Base-by-base conservation (phyloP, 2,329 filamentous ascomycete genomes). In the Pyricularia sp. region DNA sequence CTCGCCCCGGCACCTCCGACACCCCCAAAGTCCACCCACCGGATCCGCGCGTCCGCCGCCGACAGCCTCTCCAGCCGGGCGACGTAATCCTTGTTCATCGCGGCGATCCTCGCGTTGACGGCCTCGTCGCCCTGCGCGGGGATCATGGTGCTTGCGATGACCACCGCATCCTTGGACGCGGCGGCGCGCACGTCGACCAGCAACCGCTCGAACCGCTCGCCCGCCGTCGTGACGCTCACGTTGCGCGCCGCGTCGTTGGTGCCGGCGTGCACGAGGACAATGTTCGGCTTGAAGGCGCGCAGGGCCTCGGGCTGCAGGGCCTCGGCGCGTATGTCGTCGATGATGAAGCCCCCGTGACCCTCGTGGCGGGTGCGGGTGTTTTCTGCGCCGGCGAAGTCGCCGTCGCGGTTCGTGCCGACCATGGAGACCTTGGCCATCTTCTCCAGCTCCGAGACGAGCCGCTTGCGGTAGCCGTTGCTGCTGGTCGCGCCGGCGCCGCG, bases 381-480 rank as follows among this genome's bases (percentile, higher is more conserved):
- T 10, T 50, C 33, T 6, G 11, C 17, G 67, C 85, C 81, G 23
- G 78, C 26, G 14, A 65, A 33, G 59, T 23, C 77, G 31, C 31
- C 63, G 26, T 25, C 31, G 31, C 17, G 64, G n/a, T 42, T 25
- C n/a, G n/a, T 42, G 64, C 31, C 31, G 42, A 50, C 20, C 42
- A 50, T 50, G 42, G 17, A 50, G 17, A n/a, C 42, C 2, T 50
- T 50, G 42, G 42, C 20, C 1, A n/a, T 6, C 17, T n/a, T 50
- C 11, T 50, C 42, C 42, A 74, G 71, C 14, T 68, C 42, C 64
- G 70, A 69, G 11, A 70, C 70, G 26, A 74, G 73, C 68, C 71
- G 65, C 64, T 71, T 70, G 69, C 73, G 73, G 68, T 74, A 74
- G 71, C 73, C 72, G 70, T 72, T 68, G 14, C 71, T 73, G 4